Evolutionary conservation across 2,329 filamentous ascomycete species (phyloP), one percentile per base, ranked within the genome.

Genomic region (Neurospora crassa): DNA sequence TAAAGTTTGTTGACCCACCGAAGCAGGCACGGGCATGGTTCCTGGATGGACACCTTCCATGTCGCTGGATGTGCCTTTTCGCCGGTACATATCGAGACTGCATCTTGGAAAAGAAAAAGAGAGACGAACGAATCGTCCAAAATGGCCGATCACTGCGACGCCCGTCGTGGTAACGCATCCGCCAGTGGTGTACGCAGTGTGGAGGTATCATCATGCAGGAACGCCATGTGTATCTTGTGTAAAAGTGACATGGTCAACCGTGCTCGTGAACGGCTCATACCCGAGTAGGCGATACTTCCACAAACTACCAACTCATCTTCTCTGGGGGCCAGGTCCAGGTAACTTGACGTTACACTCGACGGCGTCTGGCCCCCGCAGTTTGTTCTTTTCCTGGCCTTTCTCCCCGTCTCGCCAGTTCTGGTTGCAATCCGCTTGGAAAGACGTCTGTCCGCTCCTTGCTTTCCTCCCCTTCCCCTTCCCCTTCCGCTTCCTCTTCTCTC

Each of bases 391-490:
- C 53, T 63, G 53, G 53, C 29, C 53, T 63, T 37, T 63, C 29
- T 63, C 53, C 29, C 53, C 53, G 53, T 63, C 29, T 16, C 29
- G 53, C 29, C 53, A 63, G 53, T 63, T 34, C 24, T 34, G 24
- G 47, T 63, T 63, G 24, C 53, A 63, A 18, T 68, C 70, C 67
- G 69, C 70, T 71, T 76, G 53, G 53, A 29, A 63, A 59, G 47
- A 34, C 24, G 47, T 34, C 18, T 73, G 70, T 71, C 71, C 71
- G 69, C 72, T 71, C 73, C 72, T 53, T 67, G 34, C 47, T 45
- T 41, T 69, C 67, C 70, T 69, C 69, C 70, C 68, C 73, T 74
- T 73, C 73, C 34, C 34, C 69, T 47, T 71, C 71, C 70, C 67
- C 69, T 47, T 71, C 71, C 70, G 63, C 53, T 29, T 37, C 29